Base-by-base conservation (phyloP, 768 basidiomycete genomes). In the Suillus variegatus region DNA sequence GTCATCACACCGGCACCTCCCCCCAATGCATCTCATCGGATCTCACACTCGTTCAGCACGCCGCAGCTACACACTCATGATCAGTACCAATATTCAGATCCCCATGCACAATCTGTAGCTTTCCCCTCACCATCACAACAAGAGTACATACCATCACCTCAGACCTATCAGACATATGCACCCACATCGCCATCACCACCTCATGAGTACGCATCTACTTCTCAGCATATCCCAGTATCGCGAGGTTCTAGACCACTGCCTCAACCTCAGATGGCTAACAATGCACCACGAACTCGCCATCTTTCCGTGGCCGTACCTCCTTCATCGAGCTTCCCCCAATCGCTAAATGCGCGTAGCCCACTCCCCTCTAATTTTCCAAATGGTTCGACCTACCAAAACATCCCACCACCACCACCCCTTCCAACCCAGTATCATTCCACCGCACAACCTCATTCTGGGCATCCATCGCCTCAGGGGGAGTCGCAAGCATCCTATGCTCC, bases 371-470 rank as follows among this genome's bases (percentile, higher is more conserved):
- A 68, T 44, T 66, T 73, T 35, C 65, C 64, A 25, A 70, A 62
- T 46, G 64, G 64, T 32, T 69, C 65, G 55, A 68, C 73, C 18
- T 69, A 69, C 57, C 61, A 74, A 36, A 64, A 54, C 22, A 63
- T 62, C 2, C 69, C 61, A 36, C 68, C 62, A 38, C 67, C 70
- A 3, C 55, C 70, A 38, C 66, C 61, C 8, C 43, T 75, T 57
- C 67, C 72, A 36, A 74, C 82, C 9, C 79, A 81, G 46, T 81
- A 80, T 66, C 74, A 68, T 12, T 69, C 76, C 14, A 68, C 75
- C 57, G 68, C 72, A 12, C 69, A 65, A n/a, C 62, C 62, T 9
- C 38, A 52, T 35, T 67, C 74, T 46, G 66, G 71, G 3, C 56
- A 70, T 63, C 68, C 65, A 73, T 74, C 67, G 60, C 76, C 63